phyloP scores from a whole-genome alignment of 352 stramenopile species.

The Pythium aristosporum region DNA sequence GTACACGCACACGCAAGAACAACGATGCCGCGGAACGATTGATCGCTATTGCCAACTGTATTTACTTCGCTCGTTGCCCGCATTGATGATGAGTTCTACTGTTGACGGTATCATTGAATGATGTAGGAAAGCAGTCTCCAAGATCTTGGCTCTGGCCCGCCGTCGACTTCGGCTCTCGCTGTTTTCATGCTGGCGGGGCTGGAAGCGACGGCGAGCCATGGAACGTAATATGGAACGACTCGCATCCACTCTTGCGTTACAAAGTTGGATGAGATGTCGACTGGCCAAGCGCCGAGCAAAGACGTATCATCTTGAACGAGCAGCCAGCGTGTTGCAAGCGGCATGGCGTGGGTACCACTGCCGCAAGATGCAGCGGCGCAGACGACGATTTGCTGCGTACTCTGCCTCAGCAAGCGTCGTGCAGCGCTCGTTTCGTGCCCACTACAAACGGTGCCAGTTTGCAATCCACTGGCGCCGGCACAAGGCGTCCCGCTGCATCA shows the following conservation, averaged over 20 bases:
- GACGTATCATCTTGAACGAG: constrained; percentile 29
- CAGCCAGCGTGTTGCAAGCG: constrained; percentile 39
- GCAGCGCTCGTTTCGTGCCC: constrained; percentile 40
- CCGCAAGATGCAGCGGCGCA: constrained; percentile 42
- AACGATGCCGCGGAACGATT: constrained; percentile 30
- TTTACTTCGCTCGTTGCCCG: neutral
- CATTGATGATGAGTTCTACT: neutral
- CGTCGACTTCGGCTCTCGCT: constrained; percentile 27
- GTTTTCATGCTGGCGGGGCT: constrained; percentile 33
- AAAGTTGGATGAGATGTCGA: constrained; percentile 48
- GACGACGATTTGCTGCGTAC: constrained; percentile 39
- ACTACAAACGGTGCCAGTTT: constrained; percentile 40
- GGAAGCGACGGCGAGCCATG: constrained; percentile 24
- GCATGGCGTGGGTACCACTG: constrained; percentile 51
- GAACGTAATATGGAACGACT: constrained; percentile 40
- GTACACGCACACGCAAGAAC: constrained; percentile 22
- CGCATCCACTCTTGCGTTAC: constrained; percentile 45
- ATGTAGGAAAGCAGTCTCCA: constrained; percentile 47
- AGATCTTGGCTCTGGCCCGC: constrained; percentile 39
- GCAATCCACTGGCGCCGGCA: constrained; percentile 28
- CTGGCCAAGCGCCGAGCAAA: constrained; percentile 29
- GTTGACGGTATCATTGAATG: neutral
- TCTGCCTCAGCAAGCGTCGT: constrained; percentile 29
- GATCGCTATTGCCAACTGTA: constrained; percentile 53
- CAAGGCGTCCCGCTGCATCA: constrained; percentile 42